Conservation (phyloP, 176 grass and related monocot genomes). For the Puccinellia tenuiflora region DNA sequence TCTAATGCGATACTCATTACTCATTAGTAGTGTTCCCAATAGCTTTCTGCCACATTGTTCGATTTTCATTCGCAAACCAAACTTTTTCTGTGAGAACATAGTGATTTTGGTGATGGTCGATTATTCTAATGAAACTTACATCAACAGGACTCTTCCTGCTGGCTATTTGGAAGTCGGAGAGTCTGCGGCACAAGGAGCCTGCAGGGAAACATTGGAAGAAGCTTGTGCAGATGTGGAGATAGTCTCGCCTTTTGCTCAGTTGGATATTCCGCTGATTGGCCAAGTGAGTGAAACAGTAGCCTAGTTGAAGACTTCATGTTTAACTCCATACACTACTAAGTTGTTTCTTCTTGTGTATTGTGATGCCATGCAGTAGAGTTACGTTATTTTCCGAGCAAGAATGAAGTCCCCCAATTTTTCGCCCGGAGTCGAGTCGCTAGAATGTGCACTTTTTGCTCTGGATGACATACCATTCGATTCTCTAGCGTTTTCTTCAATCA, state of each 20-base stretch:
- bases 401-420: conserved; percentile 73
- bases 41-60: neutral
- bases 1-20: too few species aligned
- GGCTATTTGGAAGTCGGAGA: conserved; percentile 97
- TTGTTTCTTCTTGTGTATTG: conserved; percentile 43
- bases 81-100: neutral
- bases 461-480: conserved; percentile 97
- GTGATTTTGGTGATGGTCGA: neutral
- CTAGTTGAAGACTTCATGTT: neutral
- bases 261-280: conserved; percentile 95
- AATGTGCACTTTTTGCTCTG: conserved; percentile 79
- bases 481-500: conserved; percentile 95
- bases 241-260: conserved; percentile 92
- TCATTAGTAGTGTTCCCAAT: too few species aligned
- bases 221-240: conserved; percentile 98
- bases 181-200: conserved; percentile 77
- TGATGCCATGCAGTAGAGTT: conserved; percentile 99
- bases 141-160: conserved; percentile 92
- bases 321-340: conserved; percentile 31
- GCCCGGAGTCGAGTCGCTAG: conserved; percentile 78
- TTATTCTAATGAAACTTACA: conserved; percentile 16
- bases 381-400: conserved; percentile 99
- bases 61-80: neutral
- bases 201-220: conserved; percentile 96
- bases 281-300: conserved; percentile 75